Conservation (phyloP, 2,329 filamentous ascomycete species). For the Colletotrichum sp. region DNA sequence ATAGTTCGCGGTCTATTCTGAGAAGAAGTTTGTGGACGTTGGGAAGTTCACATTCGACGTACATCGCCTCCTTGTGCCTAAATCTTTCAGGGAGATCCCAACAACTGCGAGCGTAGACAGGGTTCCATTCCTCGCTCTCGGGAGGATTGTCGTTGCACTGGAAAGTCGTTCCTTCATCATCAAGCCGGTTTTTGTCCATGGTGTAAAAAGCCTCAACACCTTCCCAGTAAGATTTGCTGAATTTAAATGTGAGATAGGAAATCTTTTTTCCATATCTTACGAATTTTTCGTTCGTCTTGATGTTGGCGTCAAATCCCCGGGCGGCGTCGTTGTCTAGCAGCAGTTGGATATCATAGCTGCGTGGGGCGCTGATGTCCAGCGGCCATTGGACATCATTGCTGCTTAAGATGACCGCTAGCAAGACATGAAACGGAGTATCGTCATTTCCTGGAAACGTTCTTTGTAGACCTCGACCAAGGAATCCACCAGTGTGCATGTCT, state of each 20-base stretch:
- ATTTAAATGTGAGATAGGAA: neutral
- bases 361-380: neutral
- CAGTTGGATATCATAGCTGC: neutral
- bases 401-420: neutral
- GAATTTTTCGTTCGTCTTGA: neutral
- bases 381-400: neutral
- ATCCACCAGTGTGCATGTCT: neutral
- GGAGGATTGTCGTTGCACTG: neutral
- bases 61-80: neutral
- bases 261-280: fast-evolving
- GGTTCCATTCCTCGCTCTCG: neutral
- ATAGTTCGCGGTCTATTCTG: neutral
- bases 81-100: neutral
- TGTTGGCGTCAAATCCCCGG: neutral
- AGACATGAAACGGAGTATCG: neutral
- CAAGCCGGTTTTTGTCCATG: neutral
- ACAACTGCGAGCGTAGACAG: neutral
- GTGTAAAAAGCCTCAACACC: neutral
- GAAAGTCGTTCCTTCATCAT: neutral
- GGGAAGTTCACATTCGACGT: neutral
- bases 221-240: neutral
- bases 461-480: neutral
- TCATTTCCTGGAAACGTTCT: neutral
- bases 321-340: neutral
- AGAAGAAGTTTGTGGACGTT: neutral